phyloP scores from a whole-genome alignment of 805 yeast species.

The Candida chauliodis region DNA sequence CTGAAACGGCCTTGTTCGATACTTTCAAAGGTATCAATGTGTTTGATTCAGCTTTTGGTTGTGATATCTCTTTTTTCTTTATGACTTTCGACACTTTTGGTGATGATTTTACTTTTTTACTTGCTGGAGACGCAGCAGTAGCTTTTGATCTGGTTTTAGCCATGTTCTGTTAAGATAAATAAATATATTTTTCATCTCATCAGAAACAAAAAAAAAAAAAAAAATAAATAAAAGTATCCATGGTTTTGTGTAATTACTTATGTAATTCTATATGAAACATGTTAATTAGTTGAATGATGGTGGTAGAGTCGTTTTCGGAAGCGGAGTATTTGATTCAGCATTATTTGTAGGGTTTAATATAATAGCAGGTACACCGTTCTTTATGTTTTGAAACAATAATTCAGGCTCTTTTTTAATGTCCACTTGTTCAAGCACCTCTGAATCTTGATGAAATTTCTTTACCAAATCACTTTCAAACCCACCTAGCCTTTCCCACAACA shows the following conservation, averaged over 20 bases:
- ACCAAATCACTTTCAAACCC: conserved; percentile 35
- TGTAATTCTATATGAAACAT: no score
- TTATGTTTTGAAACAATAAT: conserved; percentile 33
- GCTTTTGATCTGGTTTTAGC: conserved; percentile 33
- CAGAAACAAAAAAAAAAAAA: conserved; percentile 2
- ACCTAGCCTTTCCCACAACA: conserved; percentile 43
- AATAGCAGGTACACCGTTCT: conserved; percentile 40
- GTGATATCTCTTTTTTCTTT: conserved; percentile 1
- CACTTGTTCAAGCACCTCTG: conserved; percentile 4
- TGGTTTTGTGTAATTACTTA: background rate
- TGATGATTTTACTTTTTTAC: conserved; percentile 15
- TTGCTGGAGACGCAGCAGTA: conserved; percentile 21
- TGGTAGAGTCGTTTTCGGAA: conserved; percentile 36
- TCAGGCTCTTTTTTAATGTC: conserved; percentile 30
- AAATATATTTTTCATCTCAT: conserved; percentile 4
- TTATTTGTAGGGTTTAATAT: conserved; percentile 31
- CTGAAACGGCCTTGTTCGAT: conserved; percentile 52
- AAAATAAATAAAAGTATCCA: background rate
- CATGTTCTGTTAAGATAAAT: conserved; percentile 14
- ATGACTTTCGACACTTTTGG: conserved; percentile 19
- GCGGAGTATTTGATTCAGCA: conserved; percentile 11
- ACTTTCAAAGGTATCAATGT: conserved; percentile 21
- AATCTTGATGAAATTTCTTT: conserved; percentile 20
- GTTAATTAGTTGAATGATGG: conserved; percentile 17
- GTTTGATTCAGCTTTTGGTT: background rate